phyloP scores from a whole-genome alignment of 306 rosid species.

The Sicyos baderoa region DNA sequence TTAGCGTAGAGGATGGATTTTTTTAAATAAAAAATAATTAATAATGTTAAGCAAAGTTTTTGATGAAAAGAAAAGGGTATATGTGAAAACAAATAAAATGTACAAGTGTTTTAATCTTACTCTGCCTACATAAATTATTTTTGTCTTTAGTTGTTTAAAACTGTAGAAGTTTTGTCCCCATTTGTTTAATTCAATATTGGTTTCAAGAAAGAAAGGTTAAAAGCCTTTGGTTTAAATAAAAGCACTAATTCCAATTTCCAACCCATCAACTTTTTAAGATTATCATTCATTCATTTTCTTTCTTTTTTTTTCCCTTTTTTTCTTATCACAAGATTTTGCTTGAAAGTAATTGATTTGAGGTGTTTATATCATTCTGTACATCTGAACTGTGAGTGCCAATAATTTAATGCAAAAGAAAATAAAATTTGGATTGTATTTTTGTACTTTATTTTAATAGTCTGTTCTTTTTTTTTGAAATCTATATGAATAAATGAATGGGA shows the following conservation, averaged over 20 bases:
- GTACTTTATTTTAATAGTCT: not conserved
- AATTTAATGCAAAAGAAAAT: not conserved
- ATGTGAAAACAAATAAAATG: not conserved
- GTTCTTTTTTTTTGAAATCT: not conserved
- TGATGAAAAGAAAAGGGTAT: not conserved
- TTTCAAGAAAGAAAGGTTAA: slow-evolving; percentile 1
- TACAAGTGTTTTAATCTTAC: too few relatives aligned
- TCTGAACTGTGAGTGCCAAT: not conserved
- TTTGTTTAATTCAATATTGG: not conserved
- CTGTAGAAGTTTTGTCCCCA: slow-evolving; percentile 14
- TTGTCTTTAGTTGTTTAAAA: not conserved
- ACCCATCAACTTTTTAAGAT: slow-evolving; percentile 9
- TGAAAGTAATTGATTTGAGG: not conserved
- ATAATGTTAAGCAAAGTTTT: too few relatives aligned
- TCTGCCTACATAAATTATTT: not conserved
- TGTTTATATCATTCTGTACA: slow-evolving; percentile 2
- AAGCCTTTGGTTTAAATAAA: not conserved
- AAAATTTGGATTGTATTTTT: not conserved
- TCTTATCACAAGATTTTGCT: not conserved
- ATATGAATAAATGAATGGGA: not conserved
- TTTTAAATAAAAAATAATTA: too few relatives aligned
- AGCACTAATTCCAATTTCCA: slow-evolving; percentile 19
- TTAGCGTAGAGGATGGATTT: not conserved
- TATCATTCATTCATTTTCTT: not conserved
- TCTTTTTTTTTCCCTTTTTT: not conserved